A percentile compares a stretch with the other conserved stretches of the same genome.
Conservation (phyloP, 352 stramenopile genomes). For the Pythium aphanidermatum region DNA sequence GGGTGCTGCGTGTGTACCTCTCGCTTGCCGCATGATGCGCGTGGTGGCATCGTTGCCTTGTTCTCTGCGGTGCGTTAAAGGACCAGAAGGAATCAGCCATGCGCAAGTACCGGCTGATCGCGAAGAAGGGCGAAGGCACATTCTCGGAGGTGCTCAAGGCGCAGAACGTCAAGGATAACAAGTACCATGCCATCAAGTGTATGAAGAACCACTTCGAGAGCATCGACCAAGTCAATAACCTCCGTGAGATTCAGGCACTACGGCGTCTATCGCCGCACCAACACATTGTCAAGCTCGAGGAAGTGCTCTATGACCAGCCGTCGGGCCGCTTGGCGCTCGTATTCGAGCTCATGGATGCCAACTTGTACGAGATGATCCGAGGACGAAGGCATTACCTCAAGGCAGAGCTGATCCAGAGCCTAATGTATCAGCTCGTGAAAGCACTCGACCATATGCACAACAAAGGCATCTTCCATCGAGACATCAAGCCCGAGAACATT, state of each 20-base stretch:
- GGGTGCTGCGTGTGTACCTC: not conserved
- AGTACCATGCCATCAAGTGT: constrained; percentile 97
- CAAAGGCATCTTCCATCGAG: constrained; percentile 96
- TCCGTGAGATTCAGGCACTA: constrained; percentile 94
- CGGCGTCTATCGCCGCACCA: constrained; percentile 90
- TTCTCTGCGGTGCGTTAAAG: not conserved
- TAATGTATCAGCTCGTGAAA: constrained; percentile 93
- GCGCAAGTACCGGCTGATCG: constrained; percentile 92
- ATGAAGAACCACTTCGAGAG: constrained; percentile 97
- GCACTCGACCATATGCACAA: constrained; percentile 96
- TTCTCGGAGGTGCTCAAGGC: constrained; percentile 94
- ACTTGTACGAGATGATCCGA: constrained; percentile 96
- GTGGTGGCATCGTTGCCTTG: not conserved
- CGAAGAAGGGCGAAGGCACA: constrained; percentile 94
- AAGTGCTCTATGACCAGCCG: constrained; percentile 93
- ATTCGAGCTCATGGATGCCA: constrained; percentile 96
- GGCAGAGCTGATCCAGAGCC: constrained; percentile 65
- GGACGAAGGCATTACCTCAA: constrained; percentile 85
- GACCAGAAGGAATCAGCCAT: constrained; percentile 23
- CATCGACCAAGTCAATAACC: constrained; percentile 96
- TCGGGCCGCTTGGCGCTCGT: constrained; percentile 91
- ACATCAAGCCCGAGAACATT: constrained; percentile 97
- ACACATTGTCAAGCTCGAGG: constrained; percentile 94
- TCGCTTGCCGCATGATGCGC: not conserved
- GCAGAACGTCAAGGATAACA: constrained; percentile 92